Conservation (phyloP, 805 yeast genomes). For the Candida oleophila region DNA sequence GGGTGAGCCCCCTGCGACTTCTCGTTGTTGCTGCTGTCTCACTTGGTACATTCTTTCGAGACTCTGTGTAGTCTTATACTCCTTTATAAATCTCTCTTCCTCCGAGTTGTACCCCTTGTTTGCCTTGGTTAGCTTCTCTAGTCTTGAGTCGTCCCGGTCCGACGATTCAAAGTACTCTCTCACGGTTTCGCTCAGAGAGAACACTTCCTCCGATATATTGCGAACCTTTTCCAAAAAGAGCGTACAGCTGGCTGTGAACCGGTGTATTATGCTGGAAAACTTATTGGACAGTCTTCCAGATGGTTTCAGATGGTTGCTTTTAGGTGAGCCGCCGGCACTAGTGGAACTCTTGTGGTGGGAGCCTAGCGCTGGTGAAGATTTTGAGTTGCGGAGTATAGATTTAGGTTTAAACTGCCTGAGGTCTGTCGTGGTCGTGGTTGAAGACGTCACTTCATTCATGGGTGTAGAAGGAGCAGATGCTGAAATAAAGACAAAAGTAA, state of each 20-base stretch:
- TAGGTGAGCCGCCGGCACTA: neutral
- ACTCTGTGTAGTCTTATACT: slow-evolving; percentile 28
- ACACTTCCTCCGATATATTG: slow-evolving; percentile 47
- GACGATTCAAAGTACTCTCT: slow-evolving; percentile 46
- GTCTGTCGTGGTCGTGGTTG: slow-evolving; percentile 3
- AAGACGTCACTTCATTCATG: slow-evolving; percentile 5
- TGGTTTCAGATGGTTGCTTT: neutral
- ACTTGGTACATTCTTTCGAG: slow-evolving; percentile 31
- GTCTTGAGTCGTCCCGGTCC: slow-evolving; percentile 27
- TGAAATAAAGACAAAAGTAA: neutral
- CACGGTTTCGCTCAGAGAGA: slow-evolving; percentile 48
- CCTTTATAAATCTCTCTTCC: slow-evolving; percentile 33
- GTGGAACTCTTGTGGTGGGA: neutral
- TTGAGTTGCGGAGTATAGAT: slow-evolving; percentile 10
- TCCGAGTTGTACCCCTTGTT: slow-evolving; percentile 21
- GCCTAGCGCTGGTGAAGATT: slow-evolving; percentile 4
- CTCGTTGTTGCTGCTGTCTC: neutral
- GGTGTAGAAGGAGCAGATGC: neutral
- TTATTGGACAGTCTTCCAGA: slow-evolving; percentile 1
- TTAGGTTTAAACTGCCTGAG: slow-evolving; percentile 8
- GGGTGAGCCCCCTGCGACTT: neutral
- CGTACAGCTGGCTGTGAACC: slow-evolving; percentile 39
- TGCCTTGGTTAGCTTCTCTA: slow-evolving; percentile 19
- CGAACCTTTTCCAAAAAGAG: slow-evolving; percentile 32
- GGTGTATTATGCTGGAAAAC: slow-evolving; percentile 32